Percentiles rank a stretch among this genome's conserved stretches.
These are phyloP conservation scores for Biancaea sappan DNA, from an alignment of 306 rosid species.

Conservation along the genomic window DNA sequence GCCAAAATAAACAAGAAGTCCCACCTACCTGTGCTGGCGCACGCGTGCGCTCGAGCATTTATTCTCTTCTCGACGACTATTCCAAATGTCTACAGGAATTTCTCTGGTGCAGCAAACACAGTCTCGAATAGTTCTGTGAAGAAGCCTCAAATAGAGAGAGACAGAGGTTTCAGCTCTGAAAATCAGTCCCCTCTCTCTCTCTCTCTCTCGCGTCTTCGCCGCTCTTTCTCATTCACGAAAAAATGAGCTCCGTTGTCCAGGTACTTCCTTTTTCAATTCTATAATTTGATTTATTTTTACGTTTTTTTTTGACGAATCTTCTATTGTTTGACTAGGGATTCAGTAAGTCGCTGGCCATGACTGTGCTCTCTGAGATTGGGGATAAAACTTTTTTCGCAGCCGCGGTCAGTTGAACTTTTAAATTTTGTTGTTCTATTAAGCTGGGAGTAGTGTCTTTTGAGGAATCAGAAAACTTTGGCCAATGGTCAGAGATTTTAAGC, in stretches of 20 bases:
- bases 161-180: background rate
- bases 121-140: background rate
- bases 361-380: slow-evolving; percentile 97
- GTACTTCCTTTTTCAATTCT: slow-evolving; percentile 39
- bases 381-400: slow-evolving; percentile 98
- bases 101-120: background rate
- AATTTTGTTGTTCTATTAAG: background rate
- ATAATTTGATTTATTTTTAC: background rate
- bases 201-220: background rate
- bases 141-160: background rate
- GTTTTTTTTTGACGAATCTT: slow-evolving; percentile 2
- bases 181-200: background rate
- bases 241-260: slow-evolving; percentile 80
- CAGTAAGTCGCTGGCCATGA: slow-evolving; percentile 91
- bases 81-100: background rate
- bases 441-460: background rate
- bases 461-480: background rate
- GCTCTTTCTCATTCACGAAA: slow-evolving; percentile 30
- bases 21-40: background rate
- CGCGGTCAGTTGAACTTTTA: slow-evolving; percentile 55
- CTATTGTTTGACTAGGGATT: slow-evolving; percentile 61
- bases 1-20: background rate
- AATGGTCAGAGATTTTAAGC: background rate
- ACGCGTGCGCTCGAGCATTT: background rate
- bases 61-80: background rate